Percentiles rank a stretch among this genome's conserved stretches.
Evolutionary conservation across 768 basidiomycete species (phyloP).

Genomic region (Amyloporia xantha): DNA sequence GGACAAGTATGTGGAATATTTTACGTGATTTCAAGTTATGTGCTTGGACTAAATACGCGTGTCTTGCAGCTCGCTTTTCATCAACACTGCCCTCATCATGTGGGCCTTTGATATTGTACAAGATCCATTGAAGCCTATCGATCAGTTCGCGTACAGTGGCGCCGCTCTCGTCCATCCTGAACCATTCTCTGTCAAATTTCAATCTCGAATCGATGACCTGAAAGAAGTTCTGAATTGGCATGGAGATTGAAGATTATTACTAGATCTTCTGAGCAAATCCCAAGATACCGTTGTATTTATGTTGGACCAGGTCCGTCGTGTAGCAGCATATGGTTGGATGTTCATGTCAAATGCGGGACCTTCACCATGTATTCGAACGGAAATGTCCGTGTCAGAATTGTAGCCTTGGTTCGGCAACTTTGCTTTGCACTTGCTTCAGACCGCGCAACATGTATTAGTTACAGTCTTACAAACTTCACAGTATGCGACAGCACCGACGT

Average conservation of each 20-base stretch:
- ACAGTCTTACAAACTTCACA: too few species aligned
- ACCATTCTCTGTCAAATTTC: conserved; percentile 34
- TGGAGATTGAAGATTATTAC: background rate
- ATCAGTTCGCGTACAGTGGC: conserved; percentile 55
- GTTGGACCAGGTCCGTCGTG: too few species aligned
- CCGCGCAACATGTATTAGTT: too few species aligned
- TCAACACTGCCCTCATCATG: conserved; percentile 56
- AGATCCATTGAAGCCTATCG: conserved; percentile 49
- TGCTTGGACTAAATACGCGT: background rate
- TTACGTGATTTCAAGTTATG: background rate
- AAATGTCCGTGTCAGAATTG: too few species aligned
- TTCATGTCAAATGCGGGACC: too few species aligned
- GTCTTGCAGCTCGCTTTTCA: conserved; percentile 45
- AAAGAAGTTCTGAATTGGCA: background rate
- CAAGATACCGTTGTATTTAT: too few species aligned
- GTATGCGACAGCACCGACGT: too few species aligned
- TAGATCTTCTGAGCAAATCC: too few species aligned
- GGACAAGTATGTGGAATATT: conserved; percentile 15
- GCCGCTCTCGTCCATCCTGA: conserved; percentile 58
- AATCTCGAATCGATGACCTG: background rate
- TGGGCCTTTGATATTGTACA: conserved; percentile 58
- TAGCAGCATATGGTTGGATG: too few species aligned
- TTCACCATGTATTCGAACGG: too few species aligned
- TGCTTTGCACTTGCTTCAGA: too few species aligned
- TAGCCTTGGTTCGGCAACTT: too few species aligned